A percentile compares a stretch with the other conserved stretches of the same genome.
These are phyloP conservation scores for Globisporangium cederbergense DNA, from an alignment of 352 stramenopile genomes.

Conservation along the genomic window DNA sequence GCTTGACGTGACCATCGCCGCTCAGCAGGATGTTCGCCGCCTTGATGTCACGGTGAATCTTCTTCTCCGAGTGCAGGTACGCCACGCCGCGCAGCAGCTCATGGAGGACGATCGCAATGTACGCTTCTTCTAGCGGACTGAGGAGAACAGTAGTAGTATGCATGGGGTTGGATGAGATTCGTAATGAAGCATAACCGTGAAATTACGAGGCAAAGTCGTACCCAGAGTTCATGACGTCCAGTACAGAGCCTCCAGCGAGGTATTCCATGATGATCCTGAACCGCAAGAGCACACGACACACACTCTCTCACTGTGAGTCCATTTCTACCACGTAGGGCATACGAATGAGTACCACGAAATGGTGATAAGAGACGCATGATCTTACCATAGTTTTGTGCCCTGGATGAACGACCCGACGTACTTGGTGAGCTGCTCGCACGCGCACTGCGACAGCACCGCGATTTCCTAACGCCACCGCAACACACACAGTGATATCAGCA, in stretches of 20 bases:
- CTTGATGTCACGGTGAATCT: slow-evolving; percentile 86
- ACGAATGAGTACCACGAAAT: background rate
- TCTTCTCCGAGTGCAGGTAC: slow-evolving; percentile 81
- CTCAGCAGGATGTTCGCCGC: slow-evolving; percentile 80
- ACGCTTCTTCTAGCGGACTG: slow-evolving; percentile 70
- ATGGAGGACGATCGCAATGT: slow-evolving; percentile 82
- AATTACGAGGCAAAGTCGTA: slow-evolving; percentile 16
- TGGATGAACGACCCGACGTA: slow-evolving; percentile 88
- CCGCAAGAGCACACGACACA: slow-evolving; percentile 3
- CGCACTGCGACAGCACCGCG: slow-evolving; percentile 85
- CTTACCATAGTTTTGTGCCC: slow-evolving; percentile 74
- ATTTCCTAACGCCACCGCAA: slow-evolving; percentile 71
- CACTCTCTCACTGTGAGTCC: background rate
- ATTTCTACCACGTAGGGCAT: background rate
- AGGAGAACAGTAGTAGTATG: background rate
- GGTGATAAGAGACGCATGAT: background rate
- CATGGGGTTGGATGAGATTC: background rate
- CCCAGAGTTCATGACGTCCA: slow-evolving; percentile 82
- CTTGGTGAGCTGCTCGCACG: slow-evolving; percentile 87
- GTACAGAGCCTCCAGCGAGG: slow-evolving; percentile 88
- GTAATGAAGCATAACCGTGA: background rate
- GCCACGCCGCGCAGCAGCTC: slow-evolving; percentile 67
- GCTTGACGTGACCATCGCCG: slow-evolving; percentile 74
- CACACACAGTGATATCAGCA: background rate
- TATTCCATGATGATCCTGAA: slow-evolving; percentile 93